These are phyloP conservation scores for Buxus sempervirens DNA, from an alignment of 164 flowering plant species.

Conservation along the genomic window DNA sequence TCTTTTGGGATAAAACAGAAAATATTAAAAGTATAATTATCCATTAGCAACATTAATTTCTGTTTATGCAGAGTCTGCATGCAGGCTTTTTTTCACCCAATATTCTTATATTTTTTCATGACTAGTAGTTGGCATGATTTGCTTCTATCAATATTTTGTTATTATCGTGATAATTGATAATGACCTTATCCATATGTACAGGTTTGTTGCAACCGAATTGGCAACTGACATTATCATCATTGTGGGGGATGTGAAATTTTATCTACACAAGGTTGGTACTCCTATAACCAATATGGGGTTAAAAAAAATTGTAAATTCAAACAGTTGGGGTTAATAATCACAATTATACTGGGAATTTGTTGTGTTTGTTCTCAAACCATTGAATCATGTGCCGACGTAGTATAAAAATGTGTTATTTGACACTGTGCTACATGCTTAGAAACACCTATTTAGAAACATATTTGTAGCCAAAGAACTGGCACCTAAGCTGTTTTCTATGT, in stretches of 20 bases:
- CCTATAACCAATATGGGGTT: background rate
- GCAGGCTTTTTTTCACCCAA: background rate
- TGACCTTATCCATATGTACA: conserved; percentile 29
- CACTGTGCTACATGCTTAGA: too few species aligned
- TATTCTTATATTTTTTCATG: too few species aligned
- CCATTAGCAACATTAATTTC: background rate
- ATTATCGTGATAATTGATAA: background rate
- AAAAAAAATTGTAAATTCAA: background rate
- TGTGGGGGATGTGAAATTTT: conserved; percentile 59
- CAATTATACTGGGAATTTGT: too few species aligned
- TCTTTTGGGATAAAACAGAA: background rate
- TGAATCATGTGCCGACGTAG: too few species aligned
- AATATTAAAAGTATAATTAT: background rate
- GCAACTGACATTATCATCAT: conserved; percentile 48
- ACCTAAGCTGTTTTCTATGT: too few species aligned
- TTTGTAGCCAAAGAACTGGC: too few species aligned
- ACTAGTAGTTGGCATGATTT: too few species aligned
- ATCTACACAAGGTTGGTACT: conserved; percentile 57
- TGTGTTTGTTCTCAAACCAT: too few species aligned
- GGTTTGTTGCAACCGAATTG: conserved; percentile 65
- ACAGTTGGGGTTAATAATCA: background rate
- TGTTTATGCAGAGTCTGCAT: background rate
- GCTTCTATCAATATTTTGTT: too few species aligned
- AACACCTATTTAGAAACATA: too few species aligned
- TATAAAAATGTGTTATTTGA: too few species aligned